Percentiles rank a stretch among this genome's conserved stretches.
phyloP scores from a whole-genome alignment of 1,284 basidiomycete species.

The Microbotryomycetes sp. region DNA sequence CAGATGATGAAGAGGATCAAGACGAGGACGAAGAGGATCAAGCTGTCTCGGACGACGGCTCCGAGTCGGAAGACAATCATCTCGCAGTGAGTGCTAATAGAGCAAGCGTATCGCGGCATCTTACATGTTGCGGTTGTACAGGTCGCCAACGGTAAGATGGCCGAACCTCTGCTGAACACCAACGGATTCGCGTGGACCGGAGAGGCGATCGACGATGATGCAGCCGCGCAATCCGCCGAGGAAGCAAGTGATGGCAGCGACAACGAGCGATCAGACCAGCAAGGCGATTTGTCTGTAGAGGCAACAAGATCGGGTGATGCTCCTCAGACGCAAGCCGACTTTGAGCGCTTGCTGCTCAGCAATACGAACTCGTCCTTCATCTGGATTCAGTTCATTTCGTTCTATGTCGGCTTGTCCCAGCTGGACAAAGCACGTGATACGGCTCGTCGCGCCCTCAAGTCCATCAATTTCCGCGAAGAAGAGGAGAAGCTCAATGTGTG shows the following conservation, averaged over 20 bases:
- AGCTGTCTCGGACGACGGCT: constrained; percentile 35
- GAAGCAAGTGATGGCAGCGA: constrained; percentile 33
- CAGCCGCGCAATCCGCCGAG: constrained; percentile 12
- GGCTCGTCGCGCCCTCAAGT: constrained; percentile 72
- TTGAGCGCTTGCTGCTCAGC: constrained; percentile 87
- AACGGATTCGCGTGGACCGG: neutral
- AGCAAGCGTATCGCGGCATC: too few species aligned
- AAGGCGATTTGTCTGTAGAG: neutral
- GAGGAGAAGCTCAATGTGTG: constrained; percentile 95
- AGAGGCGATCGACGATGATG: too few species aligned
- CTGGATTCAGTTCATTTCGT: constrained; percentile 99
- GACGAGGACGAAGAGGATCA: constrained; percentile 45
- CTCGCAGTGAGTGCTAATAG: constrained; percentile 31
- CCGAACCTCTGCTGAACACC: too few species aligned
- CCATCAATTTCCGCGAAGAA: constrained; percentile 93
- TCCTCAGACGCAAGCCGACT: constrained; percentile 63
- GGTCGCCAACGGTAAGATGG: too few species aligned
- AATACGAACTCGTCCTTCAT: constrained; percentile 96
- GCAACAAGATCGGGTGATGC: constrained; percentile 1
- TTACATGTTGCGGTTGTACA: too few species aligned
- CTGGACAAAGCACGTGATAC: constrained; percentile 87
- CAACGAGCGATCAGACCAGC: constrained; percentile 7
- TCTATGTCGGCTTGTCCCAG: constrained; percentile 91
- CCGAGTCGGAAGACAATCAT: constrained; percentile 51
- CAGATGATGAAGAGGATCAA: constrained; percentile 34